Percentiles rank a stretch among this genome's conserved stretches.
These are phyloP conservation scores for Chaetomiaceae sp. DNA, from an alignment of 2,329 filamentous ascomycete genomes.

Conservation along the genomic window DNA sequence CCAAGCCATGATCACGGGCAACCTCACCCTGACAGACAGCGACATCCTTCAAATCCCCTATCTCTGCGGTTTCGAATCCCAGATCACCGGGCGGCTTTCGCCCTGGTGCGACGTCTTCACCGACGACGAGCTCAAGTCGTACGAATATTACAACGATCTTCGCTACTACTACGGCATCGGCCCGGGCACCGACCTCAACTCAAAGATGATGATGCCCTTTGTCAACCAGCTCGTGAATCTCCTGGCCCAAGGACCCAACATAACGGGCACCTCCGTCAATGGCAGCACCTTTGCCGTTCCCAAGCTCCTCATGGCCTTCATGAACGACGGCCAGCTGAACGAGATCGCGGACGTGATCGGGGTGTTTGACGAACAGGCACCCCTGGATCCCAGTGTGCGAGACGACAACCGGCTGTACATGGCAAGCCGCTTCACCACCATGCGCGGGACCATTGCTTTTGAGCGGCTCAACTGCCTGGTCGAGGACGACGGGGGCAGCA, in stretches of 20 bases:
- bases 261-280: conserved; percentile 26
- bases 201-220: conserved; percentile 58
- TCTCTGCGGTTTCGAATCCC: conserved; percentile 67
- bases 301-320: conserved; percentile 56
- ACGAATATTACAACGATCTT: conserved; percentile 65
- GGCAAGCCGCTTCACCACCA: conserved; percentile 53
- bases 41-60: conserved; percentile 60
- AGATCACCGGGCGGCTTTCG: conserved; percentile 58
- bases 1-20: conserved; percentile 49
- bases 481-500: not conserved
- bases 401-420: conserved; percentile 48
- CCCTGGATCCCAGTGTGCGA: conserved; percentile 45
- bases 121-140: conserved; percentile 56
- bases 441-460: conserved; percentile 62
- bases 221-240: conserved; percentile 50
- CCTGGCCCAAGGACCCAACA: conserved; percentile 31
- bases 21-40: conserved; percentile 48
- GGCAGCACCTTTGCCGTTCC: conserved; percentile 48
- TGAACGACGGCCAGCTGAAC: conserved; percentile 63
- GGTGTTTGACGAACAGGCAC: conserved; percentile 53
- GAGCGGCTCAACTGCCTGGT: conserved; percentile 54
- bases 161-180: conserved; percentile 65
- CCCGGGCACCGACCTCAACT: conserved; percentile 49
- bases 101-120: conserved; percentile 61
- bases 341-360: conserved; percentile 57